These are phyloP conservation scores for Anthracocystis panici-leucophaei DNA, from an alignment of 1,284 basidiomycete genomes.

Conservation along the genomic window DNA sequence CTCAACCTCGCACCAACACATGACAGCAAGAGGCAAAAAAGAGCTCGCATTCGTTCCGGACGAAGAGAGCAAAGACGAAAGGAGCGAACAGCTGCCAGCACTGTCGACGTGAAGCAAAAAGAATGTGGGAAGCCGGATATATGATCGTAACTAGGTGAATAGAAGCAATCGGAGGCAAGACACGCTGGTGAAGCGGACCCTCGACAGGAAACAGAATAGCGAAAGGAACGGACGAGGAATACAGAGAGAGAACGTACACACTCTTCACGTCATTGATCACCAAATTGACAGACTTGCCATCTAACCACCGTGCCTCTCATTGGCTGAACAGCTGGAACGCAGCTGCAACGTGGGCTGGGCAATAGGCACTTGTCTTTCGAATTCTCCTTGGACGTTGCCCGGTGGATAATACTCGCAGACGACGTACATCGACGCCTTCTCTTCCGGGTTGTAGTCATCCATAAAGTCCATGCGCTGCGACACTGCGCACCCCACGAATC, in stretches of 20 bases:
- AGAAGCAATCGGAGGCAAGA: background rate
- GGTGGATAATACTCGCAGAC: conserved; percentile 51
- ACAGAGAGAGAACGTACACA: background rate
- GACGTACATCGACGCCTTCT: conserved; percentile 28
- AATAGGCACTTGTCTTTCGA: conserved; percentile 21
- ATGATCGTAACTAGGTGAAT: background rate
- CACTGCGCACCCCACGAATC: conserved; percentile 34
- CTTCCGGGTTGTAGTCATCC: conserved; percentile 13
- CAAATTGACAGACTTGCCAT: background rate
- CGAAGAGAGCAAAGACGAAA: conserved; percentile 1
- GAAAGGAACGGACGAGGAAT: background rate
- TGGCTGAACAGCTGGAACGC: conserved; percentile 43
- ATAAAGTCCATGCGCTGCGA: conserved; percentile 35
- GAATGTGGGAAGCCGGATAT: background rate
- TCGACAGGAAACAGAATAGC: background rate
- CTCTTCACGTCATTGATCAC: too few relatives aligned
- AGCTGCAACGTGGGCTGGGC: conserved; percentile 24
- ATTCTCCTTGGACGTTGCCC: conserved; percentile 33
- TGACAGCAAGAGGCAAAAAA: background rate
- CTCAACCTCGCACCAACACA: background rate
- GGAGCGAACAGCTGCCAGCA: background rate
- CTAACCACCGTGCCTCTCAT: conserved; percentile 35
- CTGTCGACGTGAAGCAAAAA: background rate
- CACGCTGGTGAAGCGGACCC: background rate
- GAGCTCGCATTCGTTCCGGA: conserved; percentile 15